Conservation (phyloP, 2,329 filamentous ascomycete species). For the Diaporthe eres region DNA sequence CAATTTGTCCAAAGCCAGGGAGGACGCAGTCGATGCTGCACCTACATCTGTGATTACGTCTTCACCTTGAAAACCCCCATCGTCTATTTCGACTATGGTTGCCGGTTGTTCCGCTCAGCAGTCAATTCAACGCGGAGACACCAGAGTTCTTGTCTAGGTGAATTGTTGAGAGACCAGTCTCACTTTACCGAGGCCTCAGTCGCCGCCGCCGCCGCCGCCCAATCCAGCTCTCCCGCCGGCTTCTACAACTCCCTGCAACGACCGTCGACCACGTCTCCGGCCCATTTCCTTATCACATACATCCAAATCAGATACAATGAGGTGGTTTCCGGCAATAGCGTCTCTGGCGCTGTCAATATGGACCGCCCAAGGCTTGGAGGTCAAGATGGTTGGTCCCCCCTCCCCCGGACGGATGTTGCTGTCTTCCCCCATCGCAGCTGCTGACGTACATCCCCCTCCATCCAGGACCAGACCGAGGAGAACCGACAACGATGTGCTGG, state of each 20-base stretch:
- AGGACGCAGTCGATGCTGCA: conserved; percentile 15
- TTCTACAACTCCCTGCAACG: conserved; percentile 6
- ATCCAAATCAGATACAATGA: conserved; percentile 60
- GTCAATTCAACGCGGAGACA: conserved; percentile 11
- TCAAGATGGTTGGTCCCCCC: conserved; percentile 64
- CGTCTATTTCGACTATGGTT: conserved; percentile 15
- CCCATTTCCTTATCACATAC: conserved; percentile 11
- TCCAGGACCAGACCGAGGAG: conserved; percentile 80
- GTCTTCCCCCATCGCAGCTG: not conserved
- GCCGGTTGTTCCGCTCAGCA: conserved; percentile 23
- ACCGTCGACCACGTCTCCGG: not conserved
- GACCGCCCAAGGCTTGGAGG: conserved; percentile 70
- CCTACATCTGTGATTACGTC: conserved; percentile 2
- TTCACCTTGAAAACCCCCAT: not conserved
- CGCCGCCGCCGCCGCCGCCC: conserved; percentile 11
- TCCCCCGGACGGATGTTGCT: conserved; percentile 10
- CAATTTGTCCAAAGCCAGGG: conserved; percentile 41
- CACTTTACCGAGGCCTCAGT: conserved; percentile 6
- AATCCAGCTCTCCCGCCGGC: conserved; percentile 16
- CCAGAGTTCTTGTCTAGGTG: conserved; percentile 9
- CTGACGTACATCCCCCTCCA: conserved; percentile 30
- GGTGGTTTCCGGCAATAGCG: conserved; percentile 65
- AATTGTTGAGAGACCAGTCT: conserved; percentile 17
- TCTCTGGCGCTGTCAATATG: conserved; percentile 68
- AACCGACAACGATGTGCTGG: conserved; percentile 87